A percentile compares a stretch with the other conserved stretches of the same genome.
Evolutionary conservation across 2,329 filamentous ascomycete species (phyloP).

Genomic region (Trichophyton schoenleinii): DNA sequence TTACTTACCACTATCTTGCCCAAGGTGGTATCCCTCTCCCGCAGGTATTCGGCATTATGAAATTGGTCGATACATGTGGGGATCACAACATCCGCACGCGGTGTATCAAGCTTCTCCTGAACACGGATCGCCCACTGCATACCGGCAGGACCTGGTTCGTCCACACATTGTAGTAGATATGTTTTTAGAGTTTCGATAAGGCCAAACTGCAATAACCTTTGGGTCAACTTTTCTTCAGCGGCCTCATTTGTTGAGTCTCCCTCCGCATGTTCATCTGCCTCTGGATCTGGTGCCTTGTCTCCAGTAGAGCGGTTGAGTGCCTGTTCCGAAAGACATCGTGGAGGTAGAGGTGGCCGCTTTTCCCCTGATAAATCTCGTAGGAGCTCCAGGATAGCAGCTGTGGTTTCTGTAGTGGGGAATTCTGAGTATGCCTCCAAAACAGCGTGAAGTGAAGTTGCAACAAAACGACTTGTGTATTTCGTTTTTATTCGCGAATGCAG

Average conservation of each 20-base stretch:
- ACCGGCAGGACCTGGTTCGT: conserved; percentile 23
- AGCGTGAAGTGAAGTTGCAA: conserved; percentile 52
- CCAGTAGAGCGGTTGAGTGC: conserved; percentile 23
- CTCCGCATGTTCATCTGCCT: conserved; percentile 37
- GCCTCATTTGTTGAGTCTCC: conserved; percentile 20
- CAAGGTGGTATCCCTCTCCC: conserved; percentile 42
- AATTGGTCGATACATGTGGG: conserved; percentile 35
- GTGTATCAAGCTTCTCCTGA: conserved; percentile 45
- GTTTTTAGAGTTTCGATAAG: conserved; percentile 50
- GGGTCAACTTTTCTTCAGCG: conserved; percentile 41
- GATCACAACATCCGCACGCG: conserved; percentile 22
- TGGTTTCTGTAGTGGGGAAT: conserved; percentile 44
- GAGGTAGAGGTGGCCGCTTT: conserved; percentile 48
- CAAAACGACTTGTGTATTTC: conserved; percentile 51
- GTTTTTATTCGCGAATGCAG: conserved; percentile 51
- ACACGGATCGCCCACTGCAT: conserved; percentile 38
- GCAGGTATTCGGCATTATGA: conserved; percentile 36
- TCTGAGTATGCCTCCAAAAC: conserved; percentile 48
- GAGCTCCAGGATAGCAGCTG: conserved; percentile 44
- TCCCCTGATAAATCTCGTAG: conserved; percentile 46
- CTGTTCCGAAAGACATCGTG: conserved; percentile 42
- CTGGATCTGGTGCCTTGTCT: conserved; percentile 41
- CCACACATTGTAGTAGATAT: conserved; percentile 37
- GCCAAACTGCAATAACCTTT: conserved; percentile 49
- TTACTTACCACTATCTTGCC: conserved; percentile 41